Evolutionary conservation across 352 stramenopile species (phyloP).

Genomic region (Poterioochromonas sp.): DNA sequence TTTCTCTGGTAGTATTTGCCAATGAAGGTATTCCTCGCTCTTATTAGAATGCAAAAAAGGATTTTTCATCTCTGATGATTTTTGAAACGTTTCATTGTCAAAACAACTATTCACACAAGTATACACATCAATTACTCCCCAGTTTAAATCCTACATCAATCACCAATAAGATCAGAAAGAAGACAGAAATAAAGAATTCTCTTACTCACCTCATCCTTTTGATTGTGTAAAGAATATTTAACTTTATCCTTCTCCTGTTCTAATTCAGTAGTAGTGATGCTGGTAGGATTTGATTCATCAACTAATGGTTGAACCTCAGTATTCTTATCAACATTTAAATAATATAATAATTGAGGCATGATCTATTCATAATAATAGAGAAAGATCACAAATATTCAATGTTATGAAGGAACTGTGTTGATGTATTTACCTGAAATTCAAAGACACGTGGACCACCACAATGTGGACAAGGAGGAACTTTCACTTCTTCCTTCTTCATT

Average conservation of each 20-base stretch:
- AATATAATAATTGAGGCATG: constrained; percentile 33
- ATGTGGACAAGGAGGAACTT: neutral
- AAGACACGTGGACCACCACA: neutral
- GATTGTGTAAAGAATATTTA: neutral
- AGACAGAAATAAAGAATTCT: neutral
- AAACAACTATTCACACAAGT: constrained; percentile 12
- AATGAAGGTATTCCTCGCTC: too few species aligned
- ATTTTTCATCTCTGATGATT: too few species aligned
- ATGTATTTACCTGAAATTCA: constrained; percentile 33
- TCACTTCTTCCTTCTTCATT: neutral
- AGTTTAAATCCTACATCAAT: constrained; percentile 27
- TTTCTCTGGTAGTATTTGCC: too few species aligned
- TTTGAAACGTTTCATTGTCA: neutral
- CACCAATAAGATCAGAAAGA: neutral
- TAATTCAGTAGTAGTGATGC: neutral
- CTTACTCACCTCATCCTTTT: neutral
- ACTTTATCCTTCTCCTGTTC: neutral
- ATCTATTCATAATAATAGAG: neutral
- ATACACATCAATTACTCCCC: constrained; percentile 26
- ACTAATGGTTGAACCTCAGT: constrained; percentile 6
- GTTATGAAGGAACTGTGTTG: neutral
- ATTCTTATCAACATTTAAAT: constrained; percentile 15
- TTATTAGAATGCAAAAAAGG: too few species aligned
- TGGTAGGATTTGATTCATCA: neutral
- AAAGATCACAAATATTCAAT: neutral